These are phyloP conservation scores for Domatiomyces globalis DNA, from an alignment of 2,329 filamentous ascomycete genomes.

Conservation along the genomic window DNA sequence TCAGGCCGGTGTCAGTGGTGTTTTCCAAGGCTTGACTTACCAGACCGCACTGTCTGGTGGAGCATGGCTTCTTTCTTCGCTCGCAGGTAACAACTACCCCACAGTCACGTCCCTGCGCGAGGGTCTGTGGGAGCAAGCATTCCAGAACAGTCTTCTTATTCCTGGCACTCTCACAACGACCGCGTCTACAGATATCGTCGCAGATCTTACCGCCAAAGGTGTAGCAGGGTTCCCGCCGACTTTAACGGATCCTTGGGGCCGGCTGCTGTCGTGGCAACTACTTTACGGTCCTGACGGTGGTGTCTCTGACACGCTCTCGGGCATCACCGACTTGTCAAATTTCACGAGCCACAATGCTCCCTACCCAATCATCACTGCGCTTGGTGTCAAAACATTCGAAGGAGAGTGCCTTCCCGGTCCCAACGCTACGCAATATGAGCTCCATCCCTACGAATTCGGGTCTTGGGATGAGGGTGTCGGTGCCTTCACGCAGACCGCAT, in stretches of 20 bases:
- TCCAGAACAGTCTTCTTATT: slow-evolving; percentile 26
- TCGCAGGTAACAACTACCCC: slow-evolving; percentile 34
- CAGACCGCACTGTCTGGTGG: slow-evolving; percentile 35
- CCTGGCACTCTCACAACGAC: slow-evolving; percentile 23
- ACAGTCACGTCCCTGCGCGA: slow-evolving; percentile 29
- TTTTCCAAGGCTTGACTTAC: slow-evolving; percentile 35
- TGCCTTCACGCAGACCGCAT: slow-evolving; percentile 47
- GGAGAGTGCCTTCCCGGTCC: slow-evolving; percentile 25
- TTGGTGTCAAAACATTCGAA: slow-evolving; percentile 23
- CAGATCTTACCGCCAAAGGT: slow-evolving; percentile 25
- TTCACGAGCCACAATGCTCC: slow-evolving; percentile 30
- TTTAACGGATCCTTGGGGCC: slow-evolving; percentile 29
- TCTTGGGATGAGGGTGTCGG: slow-evolving; percentile 46
- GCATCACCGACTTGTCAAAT: slow-evolving; percentile 23
- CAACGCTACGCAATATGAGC: slow-evolving; percentile 51
- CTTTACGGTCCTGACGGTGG: slow-evolving; percentile 27
- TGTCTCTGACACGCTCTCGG: slow-evolving; percentile 24
- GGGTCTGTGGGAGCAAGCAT: slow-evolving; percentile 28
- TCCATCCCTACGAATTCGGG: slow-evolving; percentile 53
- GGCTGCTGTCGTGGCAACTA: slow-evolving; percentile 29
- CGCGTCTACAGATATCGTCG: slow-evolving; percentile 21
- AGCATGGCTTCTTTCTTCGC: slow-evolving; percentile 32
- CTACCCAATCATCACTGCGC: slow-evolving; percentile 33
- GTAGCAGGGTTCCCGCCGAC: slow-evolving; percentile 27
- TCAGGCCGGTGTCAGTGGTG: slow-evolving; percentile 24